Evolutionary conservation across 108 stramenopile genomes (phyloP), one percentile per base, ranked within the genome.

Genomic region (Heterococcus sp.): DNA sequence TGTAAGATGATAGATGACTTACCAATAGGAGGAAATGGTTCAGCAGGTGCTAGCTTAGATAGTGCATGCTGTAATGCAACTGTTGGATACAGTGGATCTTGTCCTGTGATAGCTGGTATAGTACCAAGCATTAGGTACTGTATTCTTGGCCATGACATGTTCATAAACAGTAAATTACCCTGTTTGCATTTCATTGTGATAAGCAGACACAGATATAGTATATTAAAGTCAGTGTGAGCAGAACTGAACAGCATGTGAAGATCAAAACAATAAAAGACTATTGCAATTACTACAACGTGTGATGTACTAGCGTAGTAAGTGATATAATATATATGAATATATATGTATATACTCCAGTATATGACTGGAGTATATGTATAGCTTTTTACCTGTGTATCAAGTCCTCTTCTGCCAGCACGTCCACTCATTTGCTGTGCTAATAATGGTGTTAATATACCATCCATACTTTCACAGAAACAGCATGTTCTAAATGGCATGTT

Each of bases 401-500:
- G 93, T 73, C 98, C 98, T 81, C 98, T 92, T 37, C 98, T 94
- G 35, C 98, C 98, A 69, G 98, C 96, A 66, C 98, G 94, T 69
- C 98, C 98, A 75, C 95, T 93, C 98, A 99, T 99, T 90, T 99
- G 98, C 86, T 97, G 96, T 30, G 96, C 96, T 87, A 99, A 58
- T 32, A 78, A 64, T n/a, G 77, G 77, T 30, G 68, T 78, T 58
- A 78, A 64, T 27, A 78, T 38, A n/a, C 31, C 34, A 0, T 78
- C 77, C 77, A 78, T 78, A 64, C 77, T 78, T n/a, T 69, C 77
- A 87, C 95, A 98, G 88, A 98, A 98, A 72, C 96, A 88, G 83
- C 95, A 95, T 3, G 94, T 92, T 75, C 98, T 93, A 95, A 98
- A 98, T 14, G 98, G 98, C 98, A 98, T 98, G 89, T 98, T 98